Base-by-base conservation (phyloP, 805 yeast species). In the Candida maltosa region DNA sequence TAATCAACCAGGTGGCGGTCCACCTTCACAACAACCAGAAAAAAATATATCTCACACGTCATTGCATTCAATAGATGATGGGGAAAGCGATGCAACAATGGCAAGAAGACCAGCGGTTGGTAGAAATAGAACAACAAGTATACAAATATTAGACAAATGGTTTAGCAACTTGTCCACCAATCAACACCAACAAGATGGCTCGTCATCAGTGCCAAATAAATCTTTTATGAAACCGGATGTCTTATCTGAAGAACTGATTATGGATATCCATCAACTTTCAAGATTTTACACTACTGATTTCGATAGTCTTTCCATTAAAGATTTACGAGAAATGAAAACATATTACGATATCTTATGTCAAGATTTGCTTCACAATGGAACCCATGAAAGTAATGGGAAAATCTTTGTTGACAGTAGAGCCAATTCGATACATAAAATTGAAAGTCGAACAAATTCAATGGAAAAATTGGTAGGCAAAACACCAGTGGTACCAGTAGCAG, bases 121-220 rank as follows among this genome's bases (percentile, higher is more conserved):
- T 12, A 46, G 68, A 21, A 46, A 51, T 18, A 51, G 70, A 42
- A 58, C 68, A 8, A 47, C 69, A 19, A 65, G 70, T 42, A 38
- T 62, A 16, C 72, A 65, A 38, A 52, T 66, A 12, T 63, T 66
- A 66, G 73, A 66, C 40, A 62, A 56, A 40, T 66, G 71, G 70
- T 62, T 66, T 39, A 61, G 54, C 42, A 65, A 62, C 43, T 42
- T 66, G 7, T 37, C 26, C 24, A 27, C 39, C 24, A 36, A 37
- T 26, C 46, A 26, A 23, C 26, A 34, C 16, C 32, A 31, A 32
- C 12, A 22, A 14, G 39, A 33, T 26, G 16, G 38, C 30, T 8
- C 7, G 9, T 10, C 23, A 21, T 10, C 10, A 10, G 9, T 10
- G 10, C 23, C 23, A 21, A 7, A 21, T 8, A 8, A 7, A 21